phyloP scores from a whole-genome alignment of 2,329 filamentous ascomycete genomes.

The Fusarium penzigii region DNA sequence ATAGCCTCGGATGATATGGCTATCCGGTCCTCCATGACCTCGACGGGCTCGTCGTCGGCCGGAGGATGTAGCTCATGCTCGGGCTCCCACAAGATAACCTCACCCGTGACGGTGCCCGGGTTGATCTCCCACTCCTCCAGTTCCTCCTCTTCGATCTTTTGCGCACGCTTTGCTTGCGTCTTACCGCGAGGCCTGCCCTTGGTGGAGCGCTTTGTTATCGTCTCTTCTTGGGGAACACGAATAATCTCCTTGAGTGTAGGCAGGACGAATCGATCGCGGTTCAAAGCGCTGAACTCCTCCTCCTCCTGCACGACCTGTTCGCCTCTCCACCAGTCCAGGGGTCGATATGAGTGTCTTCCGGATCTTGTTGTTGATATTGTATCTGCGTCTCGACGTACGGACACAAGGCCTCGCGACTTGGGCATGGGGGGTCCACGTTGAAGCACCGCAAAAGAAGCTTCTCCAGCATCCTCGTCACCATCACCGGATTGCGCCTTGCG shows the following conservation, averaged over 20 bases:
- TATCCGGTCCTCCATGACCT: conserved; percentile 55
- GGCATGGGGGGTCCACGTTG: conserved; percentile 58
- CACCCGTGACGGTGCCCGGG: conserved; percentile 64
- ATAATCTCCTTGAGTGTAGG: conserved; percentile 76
- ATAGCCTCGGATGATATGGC: conserved; percentile 59
- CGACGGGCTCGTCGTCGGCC: conserved; percentile 54
- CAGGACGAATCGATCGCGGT: conserved; percentile 54
- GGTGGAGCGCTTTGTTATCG: conserved; percentile 24
- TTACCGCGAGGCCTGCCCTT: conserved; percentile 32
- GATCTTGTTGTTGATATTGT: conserved; percentile 66
- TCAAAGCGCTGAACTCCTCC: conserved; percentile 46
- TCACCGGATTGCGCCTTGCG: conserved; percentile 27
- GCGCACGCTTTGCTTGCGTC: conserved; percentile 34
- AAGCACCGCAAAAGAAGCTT: conserved; percentile 49
- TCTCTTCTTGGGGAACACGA: conserved; percentile 63
- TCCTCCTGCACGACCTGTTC: conserved; percentile 73
- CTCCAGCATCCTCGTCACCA: conserved; percentile 39
- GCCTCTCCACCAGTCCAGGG: conserved; percentile 83
- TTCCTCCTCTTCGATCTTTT: conserved; percentile 53
- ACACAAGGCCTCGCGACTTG: conserved; percentile 55
- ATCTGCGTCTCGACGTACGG: conserved; percentile 51
- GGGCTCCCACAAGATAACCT: conserved; percentile 65
- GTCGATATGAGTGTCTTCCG: conserved; percentile 75
- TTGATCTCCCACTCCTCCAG: conserved; percentile 72
- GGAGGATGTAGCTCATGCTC: conserved; percentile 56